Evolutionary conservation across 192 early-diverging fungal species (phyloP).

Genomic region (Mortierella claussenii): DNA sequence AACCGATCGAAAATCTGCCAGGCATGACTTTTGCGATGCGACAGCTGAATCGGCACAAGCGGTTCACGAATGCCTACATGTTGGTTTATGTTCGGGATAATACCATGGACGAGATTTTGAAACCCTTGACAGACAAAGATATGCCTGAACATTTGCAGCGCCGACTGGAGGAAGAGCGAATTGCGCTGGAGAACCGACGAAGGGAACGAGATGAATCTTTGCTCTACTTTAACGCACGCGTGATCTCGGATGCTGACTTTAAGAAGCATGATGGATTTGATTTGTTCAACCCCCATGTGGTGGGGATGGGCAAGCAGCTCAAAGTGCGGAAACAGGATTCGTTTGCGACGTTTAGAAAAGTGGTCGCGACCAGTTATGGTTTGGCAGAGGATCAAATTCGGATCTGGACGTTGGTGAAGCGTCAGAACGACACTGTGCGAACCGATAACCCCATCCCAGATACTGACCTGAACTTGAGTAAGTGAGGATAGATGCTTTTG

Average conservation of each 20-base stretch:
- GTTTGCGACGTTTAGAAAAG: constrained; percentile 62
- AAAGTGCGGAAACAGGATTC: constrained; percentile 70
- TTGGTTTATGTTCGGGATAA: constrained; percentile 93
- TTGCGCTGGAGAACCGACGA: constrained; percentile 62
- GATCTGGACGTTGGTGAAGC: constrained; percentile 87
- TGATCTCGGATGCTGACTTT: constrained; percentile 75
- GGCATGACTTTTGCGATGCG: constrained; percentile 57
- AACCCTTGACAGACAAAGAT: constrained; percentile 70
- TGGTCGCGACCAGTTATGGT: constrained; percentile 58
- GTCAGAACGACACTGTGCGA: constrained; percentile 92
- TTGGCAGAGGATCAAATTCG: constrained; percentile 67
- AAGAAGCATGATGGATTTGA: constrained; percentile 86
- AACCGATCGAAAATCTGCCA: constrained; percentile 40
- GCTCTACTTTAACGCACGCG: constrained; percentile 70
- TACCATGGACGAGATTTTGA: constrained; percentile 76
- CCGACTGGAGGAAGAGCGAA: constrained; percentile 71
- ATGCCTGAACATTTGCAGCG: constrained; percentile 85
- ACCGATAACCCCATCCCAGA: constrained; percentile 78
- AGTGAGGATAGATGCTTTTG: constrained; percentile 13
- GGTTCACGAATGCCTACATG: constrained; percentile 99
- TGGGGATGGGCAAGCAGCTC: constrained; percentile 35
- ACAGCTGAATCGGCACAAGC: constrained; percentile 64
- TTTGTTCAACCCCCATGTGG: constrained; percentile 76
- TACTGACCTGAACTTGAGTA: constrained; percentile 57
- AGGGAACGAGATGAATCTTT: constrained; percentile 80